phyloP scores from a whole-genome alignment of 2,329 filamentous ascomycete species.

The Penicillium sp. region DNA sequence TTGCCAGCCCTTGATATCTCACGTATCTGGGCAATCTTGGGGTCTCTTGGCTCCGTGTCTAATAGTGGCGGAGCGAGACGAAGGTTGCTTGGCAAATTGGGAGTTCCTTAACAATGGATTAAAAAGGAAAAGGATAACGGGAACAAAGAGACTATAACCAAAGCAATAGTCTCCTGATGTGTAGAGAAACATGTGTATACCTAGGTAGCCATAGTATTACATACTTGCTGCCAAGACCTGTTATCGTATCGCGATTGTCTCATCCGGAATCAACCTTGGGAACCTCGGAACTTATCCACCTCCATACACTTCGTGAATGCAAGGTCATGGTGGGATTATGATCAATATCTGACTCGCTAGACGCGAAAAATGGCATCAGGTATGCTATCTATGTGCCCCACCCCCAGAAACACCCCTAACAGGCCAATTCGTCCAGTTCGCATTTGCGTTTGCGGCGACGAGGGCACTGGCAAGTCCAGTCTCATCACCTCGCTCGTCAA shows the following conservation, averaged over 20 bases:
- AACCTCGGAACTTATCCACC: neutral
- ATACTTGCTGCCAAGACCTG: slow-evolving; percentile 4
- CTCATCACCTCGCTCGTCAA: slow-evolving; percentile 93
- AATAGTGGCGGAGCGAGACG: neutral
- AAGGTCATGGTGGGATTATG: slow-evolving; percentile 1
- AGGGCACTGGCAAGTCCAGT: slow-evolving; percentile 87
- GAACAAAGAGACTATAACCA: neutral
- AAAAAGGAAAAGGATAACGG: neutral
- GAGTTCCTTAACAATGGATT: neutral
- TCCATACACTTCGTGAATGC: neutral
- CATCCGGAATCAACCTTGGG: slow-evolving; percentile 1
- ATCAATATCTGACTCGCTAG: neutral
- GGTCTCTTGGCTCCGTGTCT: neutral
- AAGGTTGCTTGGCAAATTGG: neutral
- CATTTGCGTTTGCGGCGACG: slow-evolving; percentile 92
- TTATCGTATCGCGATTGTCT: slow-evolving; percentile 7
- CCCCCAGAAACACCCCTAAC: slow-evolving; percentile 1
- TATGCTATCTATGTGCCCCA: neutral
- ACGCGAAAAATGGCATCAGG: slow-evolving; percentile 9
- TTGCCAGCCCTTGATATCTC: neutral
- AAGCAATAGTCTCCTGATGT: neutral
- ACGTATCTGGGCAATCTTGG: neutral
- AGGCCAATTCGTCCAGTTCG: slow-evolving; percentile 52
- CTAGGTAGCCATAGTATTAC: neutral
- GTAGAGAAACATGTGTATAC: neutral